Base-by-base conservation (phyloP, 1,139 yeast genomes). In the Hemisphaericaspora lyxosophila region DNA sequence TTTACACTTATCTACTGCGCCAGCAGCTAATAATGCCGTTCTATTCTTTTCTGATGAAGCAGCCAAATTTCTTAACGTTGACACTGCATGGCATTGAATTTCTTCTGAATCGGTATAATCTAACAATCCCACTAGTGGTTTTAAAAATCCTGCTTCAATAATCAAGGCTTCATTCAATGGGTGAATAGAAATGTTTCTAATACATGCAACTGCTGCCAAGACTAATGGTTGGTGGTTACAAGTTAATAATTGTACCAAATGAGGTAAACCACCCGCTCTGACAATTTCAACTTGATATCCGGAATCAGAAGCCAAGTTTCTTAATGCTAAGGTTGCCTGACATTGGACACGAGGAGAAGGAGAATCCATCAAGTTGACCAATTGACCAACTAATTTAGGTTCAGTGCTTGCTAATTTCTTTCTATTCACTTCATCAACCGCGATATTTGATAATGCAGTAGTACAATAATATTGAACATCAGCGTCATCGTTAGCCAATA, bases 381-480 rank as follows among this genome's bases (percentile, higher is more conserved):
- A 75, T 59, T 89, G 94, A 44, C 84, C 71, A 5, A 92, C 97
- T 47, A 92, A 74, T 53, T 89, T 84, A n/a, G 97, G 97, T 64
- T 92, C 97, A 3, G 96, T 86, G 44, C 87, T 83, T 4, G 97
- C 82, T 49, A 92, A 73, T 57, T 86, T 86, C 60, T 85, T 85
- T 50, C 99, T 78, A 66, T 92, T 92, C 35, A 75, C 73, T 55
- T 89, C 95, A 64, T 92, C 98, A 32, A 92, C 99, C 3, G 99
- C 99, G 51, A 92, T 90, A 58, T 92, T 92, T 24, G 96, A 87
- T 49, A 92, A 73, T 0, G 98, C 97, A 2, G 99, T 92, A 13
- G 98, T 92, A 70, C 98, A 92, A 60, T 92, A 92, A 62, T 94
- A 92, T 64, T 94, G 99, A 30, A 92, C 97, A 60, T 92, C 98